These are phyloP conservation scores for Pyracantha coccinea DNA, from an alignment of 331 rosid species.

Conservation along the genomic window DNA sequence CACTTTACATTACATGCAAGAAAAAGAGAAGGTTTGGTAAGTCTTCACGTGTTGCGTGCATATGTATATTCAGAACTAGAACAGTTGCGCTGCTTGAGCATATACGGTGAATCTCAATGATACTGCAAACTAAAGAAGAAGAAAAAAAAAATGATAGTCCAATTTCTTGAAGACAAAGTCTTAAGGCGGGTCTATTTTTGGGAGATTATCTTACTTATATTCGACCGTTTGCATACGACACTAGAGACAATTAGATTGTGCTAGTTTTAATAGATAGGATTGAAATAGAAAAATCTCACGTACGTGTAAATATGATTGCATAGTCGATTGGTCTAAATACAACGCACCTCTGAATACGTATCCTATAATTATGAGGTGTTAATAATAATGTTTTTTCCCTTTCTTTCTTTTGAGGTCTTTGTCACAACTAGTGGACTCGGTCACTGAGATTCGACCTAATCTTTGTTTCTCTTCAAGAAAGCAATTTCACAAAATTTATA, in stretches of 20 bases:
- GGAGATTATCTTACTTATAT: too few relatives aligned
- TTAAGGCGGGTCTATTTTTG: too few relatives aligned
- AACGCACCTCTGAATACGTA: too few relatives aligned
- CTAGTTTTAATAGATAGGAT: too few relatives aligned
- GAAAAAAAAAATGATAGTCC: not conserved
- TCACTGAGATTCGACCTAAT: constrained; percentile 8
- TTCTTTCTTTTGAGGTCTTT: constrained; percentile 6
- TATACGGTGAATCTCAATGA: not conserved
- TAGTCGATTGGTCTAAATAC: too few relatives aligned
- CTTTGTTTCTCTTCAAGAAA: constrained; percentile 1
- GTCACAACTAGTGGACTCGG: constrained; percentile 11
- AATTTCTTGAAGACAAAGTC: not conserved
- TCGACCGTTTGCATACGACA: too few relatives aligned
- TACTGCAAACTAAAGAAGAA: not conserved
- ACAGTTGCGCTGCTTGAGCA: too few relatives aligned
- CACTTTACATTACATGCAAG: not conserved
- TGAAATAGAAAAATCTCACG: too few relatives aligned
- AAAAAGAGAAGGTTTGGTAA: not conserved
- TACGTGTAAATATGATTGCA: too few relatives aligned
- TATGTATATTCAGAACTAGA: too few relatives aligned
- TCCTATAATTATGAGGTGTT: too few relatives aligned
- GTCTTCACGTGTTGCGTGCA: not conserved
- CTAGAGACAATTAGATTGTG: too few relatives aligned
- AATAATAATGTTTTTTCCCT: not conserved
- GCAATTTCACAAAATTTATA: not conserved